These are phyloP conservation scores for Miamiensis avidus DNA, from an alignment of 169 alveolate genomes.

Conservation along the genomic window DNA sequence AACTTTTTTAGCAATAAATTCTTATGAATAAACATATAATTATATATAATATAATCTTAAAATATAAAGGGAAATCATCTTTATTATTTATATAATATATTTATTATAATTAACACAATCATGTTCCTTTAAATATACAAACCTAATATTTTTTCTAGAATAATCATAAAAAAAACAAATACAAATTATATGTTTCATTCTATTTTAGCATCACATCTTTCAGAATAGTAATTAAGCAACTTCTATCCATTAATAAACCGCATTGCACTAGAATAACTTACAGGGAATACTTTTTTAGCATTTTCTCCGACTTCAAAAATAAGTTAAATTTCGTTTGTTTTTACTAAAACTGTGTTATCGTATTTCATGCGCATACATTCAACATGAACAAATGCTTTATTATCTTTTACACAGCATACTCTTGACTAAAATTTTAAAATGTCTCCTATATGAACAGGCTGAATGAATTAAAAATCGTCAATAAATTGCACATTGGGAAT, in stretches of 20 bases:
- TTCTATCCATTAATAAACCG: not conserved
- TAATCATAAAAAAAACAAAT: too few species aligned
- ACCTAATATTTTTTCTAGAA: too few species aligned
- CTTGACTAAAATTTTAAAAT: not conserved
- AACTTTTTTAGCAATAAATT: too few species aligned
- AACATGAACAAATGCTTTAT: not conserved
- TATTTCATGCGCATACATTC: not conserved
- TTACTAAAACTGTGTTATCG: not conserved
- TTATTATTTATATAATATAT: too few species aligned
- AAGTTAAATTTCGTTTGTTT: not conserved
- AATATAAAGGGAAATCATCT: too few species aligned
- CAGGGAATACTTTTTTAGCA: not conserved
- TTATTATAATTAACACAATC: too few species aligned
- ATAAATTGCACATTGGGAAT: not conserved
- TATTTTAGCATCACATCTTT: not conserved
- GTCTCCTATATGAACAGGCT: not conserved
- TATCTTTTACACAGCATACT: not conserved
- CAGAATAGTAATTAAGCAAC: too few species aligned
- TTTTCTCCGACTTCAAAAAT: not conserved
- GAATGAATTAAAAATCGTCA: not conserved
- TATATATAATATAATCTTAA: too few species aligned
- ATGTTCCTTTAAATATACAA: too few species aligned
- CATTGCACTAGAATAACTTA: not conserved
- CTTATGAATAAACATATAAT: too few species aligned
- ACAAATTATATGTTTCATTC: too few species aligned